Conservation (phyloP, 2,329 filamentous ascomycete species). For the Colletotrichum horii region DNA sequence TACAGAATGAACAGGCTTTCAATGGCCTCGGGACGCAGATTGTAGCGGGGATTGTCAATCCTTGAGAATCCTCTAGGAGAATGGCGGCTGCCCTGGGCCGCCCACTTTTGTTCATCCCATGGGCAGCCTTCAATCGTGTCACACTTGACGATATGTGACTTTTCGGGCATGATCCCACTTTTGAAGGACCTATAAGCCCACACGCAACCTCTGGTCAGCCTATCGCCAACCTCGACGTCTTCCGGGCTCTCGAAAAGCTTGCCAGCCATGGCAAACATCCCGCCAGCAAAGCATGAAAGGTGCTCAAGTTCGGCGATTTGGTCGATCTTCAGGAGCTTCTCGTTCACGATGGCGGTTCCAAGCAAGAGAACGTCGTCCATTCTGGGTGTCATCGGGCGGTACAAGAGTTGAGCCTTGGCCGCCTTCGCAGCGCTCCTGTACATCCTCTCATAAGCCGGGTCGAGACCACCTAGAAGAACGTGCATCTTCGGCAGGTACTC, state of each 20-base stretch:
- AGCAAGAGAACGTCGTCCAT: conserved; percentile 61
- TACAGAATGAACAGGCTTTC: conserved; percentile 62
- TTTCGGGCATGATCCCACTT: conserved; percentile 59
- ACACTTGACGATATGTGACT: conserved; percentile 48
- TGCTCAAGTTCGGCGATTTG: conserved; percentile 45
- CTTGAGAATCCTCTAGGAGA: conserved; percentile 66
- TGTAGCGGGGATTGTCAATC: conserved; percentile 52
- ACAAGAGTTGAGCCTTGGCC: conserved; percentile 63
- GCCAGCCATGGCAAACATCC: conserved; percentile 54
- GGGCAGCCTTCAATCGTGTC: conserved; percentile 46
- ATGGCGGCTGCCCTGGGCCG: conserved; percentile 26
- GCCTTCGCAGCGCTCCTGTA: conserved; percentile 60
- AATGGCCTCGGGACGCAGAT: conserved; percentile 56
- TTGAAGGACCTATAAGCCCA: conserved; percentile 54
- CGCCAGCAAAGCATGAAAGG: conserved; percentile 57
- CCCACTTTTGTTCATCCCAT: conserved; percentile 38
- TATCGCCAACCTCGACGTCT: conserved; percentile 47
- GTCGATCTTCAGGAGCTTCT: conserved; percentile 19
- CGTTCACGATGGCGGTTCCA: conserved; percentile 36
- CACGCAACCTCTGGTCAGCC: conserved; percentile 56
- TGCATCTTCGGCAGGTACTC: conserved; percentile 51
- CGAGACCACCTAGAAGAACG: conserved; percentile 62
- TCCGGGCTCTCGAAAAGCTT: conserved; percentile 44
- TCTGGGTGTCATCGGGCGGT: conserved; percentile 63
- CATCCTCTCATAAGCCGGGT: conserved; percentile 61